These are phyloP conservation scores for Heterobasidion irregulare DNA, from an alignment of 1,284 basidiomycete species.

Conservation along the genomic window DNA sequence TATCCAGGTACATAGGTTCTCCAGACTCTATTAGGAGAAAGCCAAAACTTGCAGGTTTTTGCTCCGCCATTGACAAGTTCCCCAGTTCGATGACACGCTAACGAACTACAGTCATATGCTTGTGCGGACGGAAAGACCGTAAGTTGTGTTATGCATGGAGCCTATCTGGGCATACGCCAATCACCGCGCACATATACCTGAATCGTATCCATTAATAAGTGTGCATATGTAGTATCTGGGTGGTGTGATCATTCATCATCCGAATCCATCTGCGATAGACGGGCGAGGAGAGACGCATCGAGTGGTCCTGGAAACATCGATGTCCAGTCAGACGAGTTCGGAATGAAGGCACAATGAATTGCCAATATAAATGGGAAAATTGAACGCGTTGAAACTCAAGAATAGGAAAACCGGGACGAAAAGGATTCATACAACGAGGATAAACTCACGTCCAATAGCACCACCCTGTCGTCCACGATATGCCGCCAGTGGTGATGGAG, in stretches of 20 bases:
- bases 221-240: not conserved
- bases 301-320: slow-evolving; percentile 5
- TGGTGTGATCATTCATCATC: slow-evolving; percentile 5
- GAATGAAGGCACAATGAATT: not conserved
- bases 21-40: no score
- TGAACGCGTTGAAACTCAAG: not conserved
- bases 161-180: no score
- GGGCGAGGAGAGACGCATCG: slow-evolving; percentile 9
- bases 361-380: not conserved
- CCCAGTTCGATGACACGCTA: no score
- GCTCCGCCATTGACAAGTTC: no score
- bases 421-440: not conserved
- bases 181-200: no score
- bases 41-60: no score
- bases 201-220: not conserved
- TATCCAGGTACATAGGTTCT: no score
- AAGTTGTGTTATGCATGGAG: no score
- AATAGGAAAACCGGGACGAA: not conserved
- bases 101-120: no score
- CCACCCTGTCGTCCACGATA: slow-evolving; percentile 18
- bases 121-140: no score
- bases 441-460: slow-evolving; percentile 16
- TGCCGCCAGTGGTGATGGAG: slow-evolving; percentile 16
- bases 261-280: slow-evolving; percentile 8
- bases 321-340: not conserved